Evolutionary conservation across 768 basidiomycete species (phyloP).

Genomic region (Hypsizygus marmoreus): DNA sequence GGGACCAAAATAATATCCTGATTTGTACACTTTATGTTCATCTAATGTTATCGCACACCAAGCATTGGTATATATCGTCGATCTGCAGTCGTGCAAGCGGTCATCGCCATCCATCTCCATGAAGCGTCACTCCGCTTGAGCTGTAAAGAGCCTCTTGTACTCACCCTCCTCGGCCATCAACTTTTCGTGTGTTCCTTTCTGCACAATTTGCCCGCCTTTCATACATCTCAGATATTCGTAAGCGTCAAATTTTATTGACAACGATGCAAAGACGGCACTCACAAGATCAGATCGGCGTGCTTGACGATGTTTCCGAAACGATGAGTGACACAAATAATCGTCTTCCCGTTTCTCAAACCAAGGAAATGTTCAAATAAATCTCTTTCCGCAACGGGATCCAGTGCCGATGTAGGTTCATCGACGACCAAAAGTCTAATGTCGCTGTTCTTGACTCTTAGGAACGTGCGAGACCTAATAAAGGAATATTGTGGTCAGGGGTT

Average conservation of each 20-base stretch:
- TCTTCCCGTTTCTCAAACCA: conserved; percentile 44
- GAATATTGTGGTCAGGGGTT: too few species aligned
- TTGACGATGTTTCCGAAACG: conserved; percentile 51
- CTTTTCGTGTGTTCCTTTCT: conserved; percentile 3
- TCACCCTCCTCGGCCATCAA: conserved; percentile 1
- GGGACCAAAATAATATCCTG: too few species aligned
- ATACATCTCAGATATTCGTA: conserved; percentile 3
- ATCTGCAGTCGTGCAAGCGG: too few species aligned
- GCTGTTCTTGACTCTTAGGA: conserved; percentile 42
- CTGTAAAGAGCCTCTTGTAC: neutral
- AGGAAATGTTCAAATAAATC: conserved; percentile 44
- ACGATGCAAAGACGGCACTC: neutral
- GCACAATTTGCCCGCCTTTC: conserved; percentile 10
- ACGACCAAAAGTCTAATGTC: conserved; percentile 49
- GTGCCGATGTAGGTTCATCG: conserved; percentile 60
- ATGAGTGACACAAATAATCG: conserved; percentile 59
- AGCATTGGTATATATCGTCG: too few species aligned
- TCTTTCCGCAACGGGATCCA: conserved; percentile 58
- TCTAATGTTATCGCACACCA: too few species aligned
- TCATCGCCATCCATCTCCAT: neutral
- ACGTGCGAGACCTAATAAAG: conserved; percentile 52
- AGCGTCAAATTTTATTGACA: neutral
- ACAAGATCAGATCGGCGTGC: neutral
- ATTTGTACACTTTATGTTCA: too few species aligned
- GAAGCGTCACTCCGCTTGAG: conserved; percentile 4